Percentiles rank a stretch among this genome's conserved stretches.
phyloP scores from a whole-genome alignment of 495 filamentous ascomycete species.

The Cercophora samala region DNA sequence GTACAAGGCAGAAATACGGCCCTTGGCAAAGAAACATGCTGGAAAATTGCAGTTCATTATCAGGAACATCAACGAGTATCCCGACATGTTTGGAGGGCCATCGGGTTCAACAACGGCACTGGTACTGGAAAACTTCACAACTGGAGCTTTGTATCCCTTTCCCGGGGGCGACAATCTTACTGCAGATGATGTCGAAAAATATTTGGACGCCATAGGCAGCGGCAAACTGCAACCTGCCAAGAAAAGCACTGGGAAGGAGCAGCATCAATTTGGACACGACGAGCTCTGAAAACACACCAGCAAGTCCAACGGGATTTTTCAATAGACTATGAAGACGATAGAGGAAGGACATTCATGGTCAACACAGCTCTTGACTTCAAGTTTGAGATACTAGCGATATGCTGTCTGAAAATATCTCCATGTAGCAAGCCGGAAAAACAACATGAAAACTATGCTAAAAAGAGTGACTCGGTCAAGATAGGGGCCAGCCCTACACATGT shows the following conservation, averaged over 20 bases:
- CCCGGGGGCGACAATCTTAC: slow-evolving; percentile 11
- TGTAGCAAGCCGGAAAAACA: neutral
- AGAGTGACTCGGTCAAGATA: neutral
- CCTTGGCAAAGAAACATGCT: slow-evolving; percentile 35
- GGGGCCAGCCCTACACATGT: neutral
- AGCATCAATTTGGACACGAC: slow-evolving; percentile 11
- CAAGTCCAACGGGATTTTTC: too few relatives aligned
- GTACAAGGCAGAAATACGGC: slow-evolving; percentile 25
- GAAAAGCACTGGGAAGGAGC: neutral
- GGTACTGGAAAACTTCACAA: slow-evolving; percentile 24
- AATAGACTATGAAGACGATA: too few relatives aligned
- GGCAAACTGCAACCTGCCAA: slow-evolving; percentile 21
- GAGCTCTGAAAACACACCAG: slow-evolving; percentile 10
- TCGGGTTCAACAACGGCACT: slow-evolving; percentile 13
- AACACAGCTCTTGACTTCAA: too few relatives aligned
- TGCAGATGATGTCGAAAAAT: slow-evolving; percentile 19
- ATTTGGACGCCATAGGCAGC: slow-evolving; percentile 21
- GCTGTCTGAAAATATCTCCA: too few relatives aligned
- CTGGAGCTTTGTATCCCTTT: slow-evolving; percentile 23
- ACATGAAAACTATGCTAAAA: neutral
- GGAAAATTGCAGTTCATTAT: slow-evolving; percentile 36
- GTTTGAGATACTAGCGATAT: too few relatives aligned
- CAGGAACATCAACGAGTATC: slow-evolving; percentile 35
- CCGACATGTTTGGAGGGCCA: slow-evolving; percentile 30
- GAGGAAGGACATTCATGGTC: too few relatives aligned